phyloP scores from a whole-genome alignment of 257 asterid species.

The Solanum ossicruentum region DNA sequence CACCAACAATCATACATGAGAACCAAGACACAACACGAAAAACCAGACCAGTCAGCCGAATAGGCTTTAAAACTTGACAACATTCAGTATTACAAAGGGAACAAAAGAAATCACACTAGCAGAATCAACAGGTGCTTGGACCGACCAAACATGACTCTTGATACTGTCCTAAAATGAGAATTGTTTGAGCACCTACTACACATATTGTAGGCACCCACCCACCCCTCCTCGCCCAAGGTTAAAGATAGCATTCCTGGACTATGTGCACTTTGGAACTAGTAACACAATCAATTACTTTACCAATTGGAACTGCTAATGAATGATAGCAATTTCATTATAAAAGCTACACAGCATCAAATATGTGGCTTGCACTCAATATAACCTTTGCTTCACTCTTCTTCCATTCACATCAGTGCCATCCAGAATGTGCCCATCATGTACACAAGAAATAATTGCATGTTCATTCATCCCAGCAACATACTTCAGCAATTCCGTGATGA shows the following conservation, averaged over 20 bases:
- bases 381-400: constrained; percentile 7
- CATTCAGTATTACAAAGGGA: not conserved
- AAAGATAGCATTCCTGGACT: not conserved
- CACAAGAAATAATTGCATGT: not conserved
- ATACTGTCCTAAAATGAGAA: not conserved
- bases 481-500: constrained; percentile 10
- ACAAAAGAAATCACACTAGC: not conserved
- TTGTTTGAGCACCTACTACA: not conserved
- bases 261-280: not conserved
- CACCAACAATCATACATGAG: not conserved
- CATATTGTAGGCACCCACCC: not conserved
- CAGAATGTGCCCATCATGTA: not conserved
- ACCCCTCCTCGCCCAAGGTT: not conserved
- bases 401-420: constrained; percentile 6
- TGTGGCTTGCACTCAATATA: not conserved
- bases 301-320: not conserved
- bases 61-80: not conserved
- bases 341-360: not conserved
- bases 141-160: not conserved
- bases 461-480: constrained; percentile 6
- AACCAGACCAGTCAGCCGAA: not conserved
- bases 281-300: not conserved
- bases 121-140: not conserved
- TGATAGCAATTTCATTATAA: not conserved
- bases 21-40: not conserved